Percentiles rank a stretch among this genome's conserved stretches.
Conservation (phyloP, 2,329 filamentous ascomycete species). For the Huntiella abstrusa region DNA sequence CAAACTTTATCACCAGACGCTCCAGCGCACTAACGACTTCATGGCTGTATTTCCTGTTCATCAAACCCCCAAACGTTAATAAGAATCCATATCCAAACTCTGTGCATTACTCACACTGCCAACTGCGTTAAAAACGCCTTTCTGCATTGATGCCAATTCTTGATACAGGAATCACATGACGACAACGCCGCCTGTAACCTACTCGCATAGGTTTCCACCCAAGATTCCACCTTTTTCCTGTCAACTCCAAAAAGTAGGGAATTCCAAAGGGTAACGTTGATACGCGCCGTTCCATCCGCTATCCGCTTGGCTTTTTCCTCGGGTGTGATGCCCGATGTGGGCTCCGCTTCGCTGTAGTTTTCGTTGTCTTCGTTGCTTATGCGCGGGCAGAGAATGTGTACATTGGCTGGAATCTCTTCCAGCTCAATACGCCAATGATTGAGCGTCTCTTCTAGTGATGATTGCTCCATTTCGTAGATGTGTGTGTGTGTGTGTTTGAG, state of each 20-base stretch:
- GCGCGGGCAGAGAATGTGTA: constrained; percentile 52
- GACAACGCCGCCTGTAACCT: constrained; percentile 40
- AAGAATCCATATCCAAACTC: background rate
- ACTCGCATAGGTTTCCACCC: constrained; percentile 39
- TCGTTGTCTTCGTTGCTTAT: constrained; percentile 41
- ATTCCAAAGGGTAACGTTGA: constrained; percentile 46
- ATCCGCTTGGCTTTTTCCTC: constrained; percentile 35
- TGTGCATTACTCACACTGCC: constrained; percentile 30
- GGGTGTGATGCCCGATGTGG: constrained; percentile 27
- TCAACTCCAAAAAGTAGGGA: constrained; percentile 51
- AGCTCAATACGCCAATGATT: constrained; percentile 25
- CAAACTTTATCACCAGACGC: constrained; percentile 37
- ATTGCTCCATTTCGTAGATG: constrained; percentile 18
- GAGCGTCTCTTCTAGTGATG: constrained; percentile 22
- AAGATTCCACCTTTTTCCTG: constrained; percentile 37
- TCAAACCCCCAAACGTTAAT: background rate
- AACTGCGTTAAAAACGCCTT: constrained; percentile 42
- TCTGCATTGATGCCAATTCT: constrained; percentile 55
- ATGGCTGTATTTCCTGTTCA: constrained; percentile 26
- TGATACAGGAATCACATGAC: constrained; percentile 50
- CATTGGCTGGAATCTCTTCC: constrained; percentile 24
- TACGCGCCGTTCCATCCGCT: constrained; percentile 32
- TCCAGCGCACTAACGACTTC: constrained; percentile 32
- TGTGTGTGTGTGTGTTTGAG: background rate
- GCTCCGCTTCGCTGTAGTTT: constrained; percentile 34